A percentile compares a stretch with the other conserved stretches of the same genome.
Conservation (phyloP, 768 basidiomycete species). For the Macrocybe gigantea region DNA sequence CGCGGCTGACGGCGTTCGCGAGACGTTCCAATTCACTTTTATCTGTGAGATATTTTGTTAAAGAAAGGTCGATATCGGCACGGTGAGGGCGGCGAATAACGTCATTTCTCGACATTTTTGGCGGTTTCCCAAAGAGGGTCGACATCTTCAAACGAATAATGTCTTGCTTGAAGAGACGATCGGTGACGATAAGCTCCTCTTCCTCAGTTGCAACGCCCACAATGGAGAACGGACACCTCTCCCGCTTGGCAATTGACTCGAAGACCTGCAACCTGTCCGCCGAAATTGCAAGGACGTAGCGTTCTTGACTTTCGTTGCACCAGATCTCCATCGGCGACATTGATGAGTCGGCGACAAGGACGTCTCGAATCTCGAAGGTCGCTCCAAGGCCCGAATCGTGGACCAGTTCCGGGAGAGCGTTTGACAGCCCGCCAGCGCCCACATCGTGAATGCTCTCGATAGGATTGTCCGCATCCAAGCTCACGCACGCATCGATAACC, state of each 20-base stretch:
- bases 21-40: slow-evolving; percentile 42
- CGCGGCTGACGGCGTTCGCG: slow-evolving; percentile 63
- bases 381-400: slow-evolving; percentile 95
- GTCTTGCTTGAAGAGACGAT: slow-evolving; percentile 70
- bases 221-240: slow-evolving; percentile 89
- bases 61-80: slow-evolving; percentile 63
- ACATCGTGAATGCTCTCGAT: slow-evolving; percentile 98
- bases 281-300: slow-evolving; percentile 90
- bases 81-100: slow-evolving; percentile 31
- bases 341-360: slow-evolving; percentile 84
- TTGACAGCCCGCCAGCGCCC: slow-evolving; percentile 94
- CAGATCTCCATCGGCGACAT: slow-evolving; percentile 99
- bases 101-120: slow-evolving; percentile 81
- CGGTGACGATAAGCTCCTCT: slow-evolving; percentile 84
- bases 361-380: slow-evolving; percentile 87
- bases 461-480: slow-evolving; percentile 53
- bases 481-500: slow-evolving; percentile 90
- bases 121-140: slow-evolving; percentile 93
- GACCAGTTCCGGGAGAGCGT: slow-evolving; percentile 94
- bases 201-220: slow-evolving; percentile 84
- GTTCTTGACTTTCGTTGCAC: slow-evolving; percentile 99
- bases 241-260: slow-evolving; percentile 73
- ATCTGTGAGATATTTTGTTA: slow-evolving; percentile 59
- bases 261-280: slow-evolving; percentile 59
- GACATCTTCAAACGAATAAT: slow-evolving; percentile 92